These are phyloP conservation scores for Komagataella kurtzmanii DNA, from an alignment of 805 yeast species.

Conservation along the genomic window DNA sequence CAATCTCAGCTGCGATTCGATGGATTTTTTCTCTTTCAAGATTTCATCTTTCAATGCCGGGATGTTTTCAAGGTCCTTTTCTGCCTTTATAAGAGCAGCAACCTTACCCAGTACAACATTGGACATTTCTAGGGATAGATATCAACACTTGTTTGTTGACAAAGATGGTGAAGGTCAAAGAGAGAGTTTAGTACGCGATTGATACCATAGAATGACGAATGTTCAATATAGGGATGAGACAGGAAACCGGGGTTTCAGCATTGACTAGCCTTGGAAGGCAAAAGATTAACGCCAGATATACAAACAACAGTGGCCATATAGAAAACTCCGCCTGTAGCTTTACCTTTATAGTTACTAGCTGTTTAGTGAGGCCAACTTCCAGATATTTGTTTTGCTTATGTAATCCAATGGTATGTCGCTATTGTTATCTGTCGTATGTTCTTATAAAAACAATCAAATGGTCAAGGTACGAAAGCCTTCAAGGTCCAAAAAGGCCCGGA, in stretches of 20 bases:
- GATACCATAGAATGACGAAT: background rate
- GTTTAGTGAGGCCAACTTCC: background rate
- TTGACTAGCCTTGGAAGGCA: background rate
- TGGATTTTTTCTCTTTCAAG: constrained; percentile 53
- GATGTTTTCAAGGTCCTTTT: constrained; percentile 40
- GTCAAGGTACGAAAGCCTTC: background rate
- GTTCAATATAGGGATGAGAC: background rate
- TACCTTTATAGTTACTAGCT: background rate
- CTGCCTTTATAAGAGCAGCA: constrained; percentile 4
- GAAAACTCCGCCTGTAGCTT: background rate
- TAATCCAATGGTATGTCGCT: background rate
- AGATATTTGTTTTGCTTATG: background rate
- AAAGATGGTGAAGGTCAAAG: background rate
- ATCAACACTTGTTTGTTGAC: background rate
- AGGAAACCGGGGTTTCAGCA: background rate
- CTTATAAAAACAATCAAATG: background rate
- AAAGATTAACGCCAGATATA: too few species aligned
- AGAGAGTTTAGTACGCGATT: background rate
- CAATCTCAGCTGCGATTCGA: constrained; percentile 62
- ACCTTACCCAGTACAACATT: background rate
- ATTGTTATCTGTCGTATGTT: too few species aligned
- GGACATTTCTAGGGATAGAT: background rate
- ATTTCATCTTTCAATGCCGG: constrained; percentile 39
- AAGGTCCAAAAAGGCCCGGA: background rate
- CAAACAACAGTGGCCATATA: too few species aligned